A percentile compares a stretch with the other conserved stretches of the same genome.
phyloP scores from a whole-genome alignment of 768 basidiomycete species.

The Mycena vulgaris region DNA sequence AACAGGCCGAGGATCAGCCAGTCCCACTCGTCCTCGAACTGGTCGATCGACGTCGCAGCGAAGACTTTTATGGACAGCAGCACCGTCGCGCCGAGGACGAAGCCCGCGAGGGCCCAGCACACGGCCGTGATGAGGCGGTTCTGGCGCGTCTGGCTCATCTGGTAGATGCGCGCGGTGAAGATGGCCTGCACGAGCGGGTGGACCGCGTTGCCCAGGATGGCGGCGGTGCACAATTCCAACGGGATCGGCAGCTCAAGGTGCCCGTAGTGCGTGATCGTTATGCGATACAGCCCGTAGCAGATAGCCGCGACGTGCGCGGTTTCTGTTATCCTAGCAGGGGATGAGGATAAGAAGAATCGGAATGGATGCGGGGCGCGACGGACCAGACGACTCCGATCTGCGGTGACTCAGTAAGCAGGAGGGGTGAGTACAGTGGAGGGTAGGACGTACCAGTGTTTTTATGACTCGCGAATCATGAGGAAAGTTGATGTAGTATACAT shows the following conservation, averaged over 20 bases:
- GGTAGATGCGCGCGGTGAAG: constrained; percentile 37
- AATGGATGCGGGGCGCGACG: background rate
- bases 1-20: constrained; percentile 34
- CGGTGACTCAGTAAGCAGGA: background rate
- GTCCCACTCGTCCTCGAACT: constrained; percentile 31
- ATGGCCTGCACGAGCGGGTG: constrained; percentile 39
- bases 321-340: constrained; percentile 13
- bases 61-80: constrained; percentile 32
- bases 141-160: constrained; percentile 16
- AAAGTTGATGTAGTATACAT: constrained; percentile 37
- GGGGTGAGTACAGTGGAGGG: background rate
- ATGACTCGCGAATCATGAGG: constrained; percentile 31
- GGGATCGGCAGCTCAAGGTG: constrained; percentile 34
- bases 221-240: constrained; percentile 25
- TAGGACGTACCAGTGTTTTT: constrained; percentile 22
- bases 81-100: constrained; percentile 30
- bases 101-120: constrained; percentile 34
- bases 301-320: constrained; percentile 26
- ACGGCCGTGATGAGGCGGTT: constrained; percentile 27
- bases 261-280: constrained; percentile 34
- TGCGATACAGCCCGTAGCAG: constrained; percentile 35
- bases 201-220: constrained; percentile 32
- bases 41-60: constrained; percentile 15
- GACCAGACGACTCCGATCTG: constrained; percentile 34
- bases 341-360: background rate